Base-by-base conservation (phyloP, 2,329 filamentous ascomycete species). In the Ophiocordyceps robertsii region DNA sequence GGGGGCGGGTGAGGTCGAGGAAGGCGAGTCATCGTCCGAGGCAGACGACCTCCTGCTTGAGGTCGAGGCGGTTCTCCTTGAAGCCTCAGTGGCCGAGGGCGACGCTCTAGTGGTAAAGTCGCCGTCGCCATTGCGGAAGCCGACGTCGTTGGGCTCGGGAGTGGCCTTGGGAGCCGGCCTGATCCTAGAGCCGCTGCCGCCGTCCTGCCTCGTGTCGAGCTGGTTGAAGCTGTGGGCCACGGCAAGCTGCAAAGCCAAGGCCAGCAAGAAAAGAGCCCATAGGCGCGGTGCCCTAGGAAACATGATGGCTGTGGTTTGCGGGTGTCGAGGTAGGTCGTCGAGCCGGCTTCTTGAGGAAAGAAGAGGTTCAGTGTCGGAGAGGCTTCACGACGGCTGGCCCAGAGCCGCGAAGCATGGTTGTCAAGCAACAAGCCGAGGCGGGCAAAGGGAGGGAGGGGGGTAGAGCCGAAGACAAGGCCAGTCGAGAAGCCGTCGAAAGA, bases 201-300 rank as follows among this genome's bases (percentile, higher is more conserved):
- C 33, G 3, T 36, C 13, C 43, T 66, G 60, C 46, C 65, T 60
- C 46, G 50, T 52, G 17, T 56, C 42, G 32, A 59, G 49, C 21
- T 39, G 37, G 8, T 52, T 51, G 29, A 61, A 51, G 43, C 50
- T 56, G 36, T 61, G 57, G 11, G 62, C 63, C 19, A 53, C 50
- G 17, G 56, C 60, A 38, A 61, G 47, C 37, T 70, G 62, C 21
- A 67, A 50, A 36, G 56, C 54, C 36, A 69, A 39, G 4, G 61
- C 40, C 19, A 70, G 51, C 49, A 60, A 63, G 43, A 71, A 49
- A 37, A 69, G 47, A 31, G 58, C 57, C 58, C 58, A 63, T 37
- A 64, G 43, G 39, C 56, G 57, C 43, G 51, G 44, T 46, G 59
- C 53, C 44, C 51, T 59, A 21, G 50, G 47, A 41, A 60, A 46